Percentiles rank a stretch among this genome's conserved stretches.
Evolutionary conservation across 768 basidiomycete species (phyloP).

Genomic region (Rhizopogon rudus): DNA sequence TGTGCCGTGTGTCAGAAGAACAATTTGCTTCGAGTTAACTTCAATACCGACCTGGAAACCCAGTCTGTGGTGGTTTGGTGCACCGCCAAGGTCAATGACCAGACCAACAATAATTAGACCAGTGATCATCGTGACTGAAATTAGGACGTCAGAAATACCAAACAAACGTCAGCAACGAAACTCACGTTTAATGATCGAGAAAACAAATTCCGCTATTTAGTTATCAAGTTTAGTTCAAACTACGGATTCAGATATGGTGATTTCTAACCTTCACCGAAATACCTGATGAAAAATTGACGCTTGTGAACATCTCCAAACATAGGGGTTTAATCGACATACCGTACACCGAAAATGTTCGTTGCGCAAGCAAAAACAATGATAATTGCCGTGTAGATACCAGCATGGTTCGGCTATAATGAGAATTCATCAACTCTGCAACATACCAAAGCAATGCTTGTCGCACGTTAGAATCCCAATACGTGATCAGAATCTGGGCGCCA

Average conservation of each 20-base stretch:
- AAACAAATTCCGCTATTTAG: conserved; percentile 53
- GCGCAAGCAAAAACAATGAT: conserved; percentile 51
- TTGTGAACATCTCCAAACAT: background rate
- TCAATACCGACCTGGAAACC: conserved; percentile 53
- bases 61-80: conserved; percentile 57
- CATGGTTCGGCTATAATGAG: conserved; percentile 37
- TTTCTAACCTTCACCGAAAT: too few species aligned
- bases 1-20: conserved; percentile 13
- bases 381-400: conserved; percentile 52
- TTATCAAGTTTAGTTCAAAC: background rate
- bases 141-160: background rate
- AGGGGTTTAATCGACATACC: conserved; percentile 25
- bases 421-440: background rate
- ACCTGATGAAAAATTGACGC: too few species aligned
- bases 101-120: conserved; percentile 58
- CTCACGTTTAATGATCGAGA: conserved; percentile 62
- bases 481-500: conserved; percentile 62
- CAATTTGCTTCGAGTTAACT: background rate
- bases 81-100: conserved; percentile 75
- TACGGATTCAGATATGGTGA: background rate
- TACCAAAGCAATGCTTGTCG: conserved; percentile 8
- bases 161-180: background rate
- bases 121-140: conserved; percentile 52
- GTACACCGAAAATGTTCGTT: conserved; percentile 71
- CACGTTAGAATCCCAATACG: conserved; percentile 68